Conservation (phyloP, 192 early-diverging fungal genomes). For the Entomortierella parvispora region DNA sequence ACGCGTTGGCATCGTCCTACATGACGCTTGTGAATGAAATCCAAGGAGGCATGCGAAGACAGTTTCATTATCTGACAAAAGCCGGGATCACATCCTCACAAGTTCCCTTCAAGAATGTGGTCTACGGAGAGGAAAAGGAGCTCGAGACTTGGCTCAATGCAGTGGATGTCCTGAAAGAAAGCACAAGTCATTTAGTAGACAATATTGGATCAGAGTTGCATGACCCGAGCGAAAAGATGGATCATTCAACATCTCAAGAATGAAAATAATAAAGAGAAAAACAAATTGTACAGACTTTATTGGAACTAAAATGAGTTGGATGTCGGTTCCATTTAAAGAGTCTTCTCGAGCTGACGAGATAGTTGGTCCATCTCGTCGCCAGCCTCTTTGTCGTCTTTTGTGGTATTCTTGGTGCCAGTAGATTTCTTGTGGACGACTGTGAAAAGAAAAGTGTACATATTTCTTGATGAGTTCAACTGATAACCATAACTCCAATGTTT, state of each 20-base stretch:
- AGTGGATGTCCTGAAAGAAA: constrained; percentile 41
- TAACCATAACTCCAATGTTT: too few relatives aligned
- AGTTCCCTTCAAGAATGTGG: constrained; percentile 52
- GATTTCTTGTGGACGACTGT: not conserved
- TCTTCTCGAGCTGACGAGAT: constrained; percentile 15
- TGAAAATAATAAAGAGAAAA: too few relatives aligned
- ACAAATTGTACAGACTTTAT: too few relatives aligned
- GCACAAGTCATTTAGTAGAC: constrained; percentile 16
- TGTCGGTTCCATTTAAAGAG: not conserved
- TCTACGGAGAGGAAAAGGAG: constrained; percentile 57
- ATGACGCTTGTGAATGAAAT: constrained; percentile 49
- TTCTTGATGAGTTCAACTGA: too few relatives aligned
- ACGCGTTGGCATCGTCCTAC: constrained; percentile 32
- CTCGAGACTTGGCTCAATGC: constrained; percentile 56
- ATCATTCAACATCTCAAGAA: not conserved
- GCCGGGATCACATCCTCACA: constrained; percentile 52
- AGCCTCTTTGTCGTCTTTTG: not conserved
- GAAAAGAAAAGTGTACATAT: too few relatives aligned
- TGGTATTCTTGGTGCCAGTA: constrained; percentile 3
- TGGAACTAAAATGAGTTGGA: too few relatives aligned
- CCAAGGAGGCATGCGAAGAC: constrained; percentile 39
- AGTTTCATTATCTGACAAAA: constrained; percentile 54
- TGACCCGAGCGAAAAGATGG: not conserved
- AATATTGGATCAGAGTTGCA: constrained; percentile 24
- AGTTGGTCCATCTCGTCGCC: constrained; percentile 15